Evolutionary conservation across 805 yeast genomes (phyloP), one percentile per base, ranked within the genome.

Genomic region (Torulaspora microellipsoides): DNA sequence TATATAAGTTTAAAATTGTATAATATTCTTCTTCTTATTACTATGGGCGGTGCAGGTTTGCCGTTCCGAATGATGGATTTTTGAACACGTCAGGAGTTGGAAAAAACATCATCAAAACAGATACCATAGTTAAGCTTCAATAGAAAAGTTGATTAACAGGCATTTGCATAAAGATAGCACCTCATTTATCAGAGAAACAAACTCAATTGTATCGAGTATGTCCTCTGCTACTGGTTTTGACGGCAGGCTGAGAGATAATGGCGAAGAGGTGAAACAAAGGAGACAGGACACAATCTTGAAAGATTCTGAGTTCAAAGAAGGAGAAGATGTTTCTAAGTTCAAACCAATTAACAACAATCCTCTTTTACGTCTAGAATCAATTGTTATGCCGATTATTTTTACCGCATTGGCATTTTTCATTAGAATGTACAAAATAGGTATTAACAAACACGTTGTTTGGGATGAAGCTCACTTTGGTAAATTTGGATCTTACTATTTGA

Each of bases 391-490:
- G 1, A 23, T 75, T 3, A 5, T 71, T 0, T 60, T 77, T 36
- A 75, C 81, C 0, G 50, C 56, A 0, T 15, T 75, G 4, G 71
- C 85, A 2, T 66, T 76, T 25, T 76, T 70, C 47, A 75, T 81
- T 7, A 73, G 93, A 55, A 70, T 81, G 48, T 74, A 80, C 55
- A 72, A 75, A 38, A 80, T 85, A 39, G 80, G 76, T 15, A 65
- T 67, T 27, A 73, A 80, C 45, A 63, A 75, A 39, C 72, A 71
- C 42, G 91, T 85, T 37, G 83, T 84, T 8, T 85, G 95, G 95
- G 95, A 85, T 68, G 95, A 85, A 64, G 93, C 95, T 5, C 95
- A 85, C 70, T 85, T 85, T 62, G 95, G 93, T 34, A 84, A 83
- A 61, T 85, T 85, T 61, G 95, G 95, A 35, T 81, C 91, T 3